phyloP scores from a whole-genome alignment of 805 yeast species.

The Starmerella apis region DNA sequence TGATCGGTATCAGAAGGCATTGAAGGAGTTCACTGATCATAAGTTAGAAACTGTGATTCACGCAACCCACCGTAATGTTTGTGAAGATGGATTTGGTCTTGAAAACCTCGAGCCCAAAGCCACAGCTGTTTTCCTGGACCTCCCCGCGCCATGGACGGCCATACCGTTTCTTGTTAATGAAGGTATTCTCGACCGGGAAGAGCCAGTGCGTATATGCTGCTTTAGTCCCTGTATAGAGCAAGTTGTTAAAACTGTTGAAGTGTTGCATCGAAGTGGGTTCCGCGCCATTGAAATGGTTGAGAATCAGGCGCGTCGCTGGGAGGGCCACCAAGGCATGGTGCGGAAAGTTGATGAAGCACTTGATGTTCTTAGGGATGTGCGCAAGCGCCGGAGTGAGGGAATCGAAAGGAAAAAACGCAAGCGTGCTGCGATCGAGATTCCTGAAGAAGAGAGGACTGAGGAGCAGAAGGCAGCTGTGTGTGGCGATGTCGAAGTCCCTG shows the following conservation, averaged over 20 bases:
- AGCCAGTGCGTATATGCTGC: slow-evolving; percentile 65
- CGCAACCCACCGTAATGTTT: slow-evolving; percentile 85
- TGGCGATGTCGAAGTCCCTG: slow-evolving; percentile 16
- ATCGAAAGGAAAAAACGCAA: slow-evolving; percentile 29
- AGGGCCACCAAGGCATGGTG: slow-evolving; percentile 80
- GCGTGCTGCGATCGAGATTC: slow-evolving; percentile 16
- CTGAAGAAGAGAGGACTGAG: slow-evolving; percentile 21
- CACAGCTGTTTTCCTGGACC: slow-evolving; percentile 71
- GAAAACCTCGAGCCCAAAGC: slow-evolving; percentile 35
- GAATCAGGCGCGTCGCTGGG: slow-evolving; percentile 74
- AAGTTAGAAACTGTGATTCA: slow-evolving; percentile 48
- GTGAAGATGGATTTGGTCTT: slow-evolving; percentile 65
- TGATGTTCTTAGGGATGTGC: slow-evolving; percentile 68
- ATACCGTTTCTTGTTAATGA: slow-evolving; percentile 52
- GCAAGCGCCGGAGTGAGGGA: slow-evolving; percentile 51
- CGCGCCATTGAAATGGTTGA: slow-evolving; percentile 83
- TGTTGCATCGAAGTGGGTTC: slow-evolving; percentile 72
- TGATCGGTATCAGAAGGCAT: slow-evolving; percentile 70
- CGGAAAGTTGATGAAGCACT: slow-evolving; percentile 71
- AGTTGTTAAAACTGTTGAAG: slow-evolving; percentile 74
- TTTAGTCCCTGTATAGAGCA: slow-evolving; percentile 98
- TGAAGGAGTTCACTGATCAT: slow-evolving; percentile 63
- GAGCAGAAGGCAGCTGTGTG: slow-evolving; percentile 23
- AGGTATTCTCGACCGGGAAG: slow-evolving; percentile 30
- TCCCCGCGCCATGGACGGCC: slow-evolving; percentile 97